Evolutionary conservation across 1,284 basidiomycete species (phyloP), one percentile per base, ranked within the genome.

Genomic region (Polyporus tsugae): DNA sequence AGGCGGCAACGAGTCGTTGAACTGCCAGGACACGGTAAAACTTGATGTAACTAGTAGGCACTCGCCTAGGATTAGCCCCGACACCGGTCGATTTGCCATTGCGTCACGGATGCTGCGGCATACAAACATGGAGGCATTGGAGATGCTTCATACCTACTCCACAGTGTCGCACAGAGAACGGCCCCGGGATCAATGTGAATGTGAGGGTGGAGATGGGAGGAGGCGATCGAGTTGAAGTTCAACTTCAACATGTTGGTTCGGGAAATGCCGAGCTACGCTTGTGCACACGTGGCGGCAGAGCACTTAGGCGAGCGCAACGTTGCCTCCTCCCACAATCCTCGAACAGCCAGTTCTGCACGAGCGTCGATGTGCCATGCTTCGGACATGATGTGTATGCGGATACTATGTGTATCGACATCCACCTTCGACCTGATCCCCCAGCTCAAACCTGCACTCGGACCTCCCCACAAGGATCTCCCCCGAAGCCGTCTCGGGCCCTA

Each of bases 321-420:
- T 55, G 52, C 52, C 1, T 35, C 25, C 29, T 17, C 52, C 29
- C 29, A 29, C 52, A 35, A 41, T 22, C 55, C 22, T 38, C 55
- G 35, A 58, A 53, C 52, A 10, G 52, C 22, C 22, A 7, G 35
- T 38, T n/a, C 38, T 29, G 9, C 58, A 60, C 58, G 58, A 60
- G 58, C 29, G n/a, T 39, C 36, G 13, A 60, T 6, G 25, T 52
- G 58, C 58, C 36, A 42, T 60, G 58, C 58, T 41, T 60, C 38
- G 41, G 39, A 60, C 58, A 60, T 60, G 58, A 13, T 39, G 38
- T 22, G 5, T 55, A 22, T 13, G 52, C 52, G 17, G 17, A 29
- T 35, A 36, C 17, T 36, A 10, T 17, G 33, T 36, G 15, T 57
- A 36, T 19, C 33, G 2, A 19, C 15, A 36, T 57, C 15, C 15